phyloP scores from a whole-genome alignment of 805 yeast species.

The Hermanozyma aechmeae region DNA sequence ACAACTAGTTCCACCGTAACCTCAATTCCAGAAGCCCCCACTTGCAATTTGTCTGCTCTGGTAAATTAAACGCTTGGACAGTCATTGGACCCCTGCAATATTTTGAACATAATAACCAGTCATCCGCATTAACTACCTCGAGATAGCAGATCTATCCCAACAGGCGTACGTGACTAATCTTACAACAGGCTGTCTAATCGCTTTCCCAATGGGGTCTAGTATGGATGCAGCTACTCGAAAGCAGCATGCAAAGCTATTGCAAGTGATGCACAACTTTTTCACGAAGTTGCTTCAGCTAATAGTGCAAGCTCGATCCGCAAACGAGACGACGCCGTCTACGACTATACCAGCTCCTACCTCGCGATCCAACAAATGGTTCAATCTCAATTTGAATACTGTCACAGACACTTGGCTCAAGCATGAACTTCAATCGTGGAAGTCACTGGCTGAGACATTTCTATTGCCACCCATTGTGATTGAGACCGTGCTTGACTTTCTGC shows the following conservation, averaged over 20 bases:
- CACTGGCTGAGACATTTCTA: conserved; percentile 28
- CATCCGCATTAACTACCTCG: too few species aligned
- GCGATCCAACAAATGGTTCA: conserved; percentile 54
- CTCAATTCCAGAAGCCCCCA: too few species aligned
- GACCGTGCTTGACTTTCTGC: conserved; percentile 62
- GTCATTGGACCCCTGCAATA: too few species aligned
- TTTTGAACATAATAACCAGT: too few species aligned
- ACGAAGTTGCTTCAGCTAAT: conserved; percentile 53
- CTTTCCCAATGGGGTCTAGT: too few species aligned
- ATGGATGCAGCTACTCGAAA: too few species aligned
- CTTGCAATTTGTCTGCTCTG: too few species aligned
- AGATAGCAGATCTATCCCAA: too few species aligned
- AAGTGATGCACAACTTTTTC: conserved; percentile 54
- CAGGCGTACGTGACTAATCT: too few species aligned
- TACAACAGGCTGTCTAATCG: too few species aligned
- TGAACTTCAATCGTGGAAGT: conserved; percentile 57
- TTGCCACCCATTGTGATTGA: conserved; percentile 83
- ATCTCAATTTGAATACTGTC: conserved; percentile 36
- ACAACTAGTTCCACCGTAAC: too few species aligned
- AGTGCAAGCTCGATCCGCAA: conserved; percentile 32
- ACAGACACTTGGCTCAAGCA: conserved; percentile 30
- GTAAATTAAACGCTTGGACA: too few species aligned
- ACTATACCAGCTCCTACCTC: conserved; percentile 3
- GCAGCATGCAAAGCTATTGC: conserved; percentile 27
- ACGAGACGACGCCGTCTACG: conserved; percentile 8